Conservation (phyloP, 1,284 basidiomycete genomes). For the Trametes hirsuta region DNA sequence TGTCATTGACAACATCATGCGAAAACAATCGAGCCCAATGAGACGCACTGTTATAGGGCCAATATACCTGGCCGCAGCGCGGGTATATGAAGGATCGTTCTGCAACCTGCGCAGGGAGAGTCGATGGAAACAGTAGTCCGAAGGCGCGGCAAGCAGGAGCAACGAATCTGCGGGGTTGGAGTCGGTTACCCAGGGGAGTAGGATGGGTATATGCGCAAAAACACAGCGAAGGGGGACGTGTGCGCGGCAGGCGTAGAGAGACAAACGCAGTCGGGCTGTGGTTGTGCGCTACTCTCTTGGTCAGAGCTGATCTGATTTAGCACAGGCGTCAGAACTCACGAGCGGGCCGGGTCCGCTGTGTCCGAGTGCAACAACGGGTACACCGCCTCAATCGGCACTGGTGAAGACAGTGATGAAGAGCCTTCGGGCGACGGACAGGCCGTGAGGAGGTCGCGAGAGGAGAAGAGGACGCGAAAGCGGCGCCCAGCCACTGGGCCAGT, state of each 20-base stretch:
- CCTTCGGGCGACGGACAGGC: not conserved
- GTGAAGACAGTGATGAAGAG: not conserved
- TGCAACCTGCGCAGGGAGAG: conserved; percentile 21
- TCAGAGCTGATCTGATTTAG: conserved; percentile 16
- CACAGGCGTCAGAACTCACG: conserved; percentile 6
- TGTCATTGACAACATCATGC: conserved; percentile 8
- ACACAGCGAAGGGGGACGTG: conserved; percentile 3
- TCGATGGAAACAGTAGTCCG: not conserved
- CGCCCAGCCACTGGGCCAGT: not conserved
- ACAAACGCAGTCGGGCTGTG: conserved; percentile 8
- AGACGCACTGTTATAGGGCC: conserved; percentile 13
- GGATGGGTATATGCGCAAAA: conserved; percentile 6
- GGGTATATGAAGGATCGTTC: conserved; percentile 2
- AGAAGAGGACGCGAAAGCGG: not conserved
- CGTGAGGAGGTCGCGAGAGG: not conserved
- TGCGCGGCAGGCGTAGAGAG: conserved; percentile 10
- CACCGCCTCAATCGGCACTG: conserved; percentile 2
- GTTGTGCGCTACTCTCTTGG: conserved; percentile 10
- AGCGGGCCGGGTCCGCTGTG: conserved; percentile 5
- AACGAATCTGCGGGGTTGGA: not conserved
- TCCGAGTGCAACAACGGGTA: not conserved
- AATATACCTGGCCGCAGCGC: not conserved
- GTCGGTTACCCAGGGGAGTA: not conserved
- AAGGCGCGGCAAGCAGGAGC: conserved; percentile 1
- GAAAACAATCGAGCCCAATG: not conserved